phyloP scores from a whole-genome alignment of 331 rosid genomes.

The Quercus lobata region DNA sequence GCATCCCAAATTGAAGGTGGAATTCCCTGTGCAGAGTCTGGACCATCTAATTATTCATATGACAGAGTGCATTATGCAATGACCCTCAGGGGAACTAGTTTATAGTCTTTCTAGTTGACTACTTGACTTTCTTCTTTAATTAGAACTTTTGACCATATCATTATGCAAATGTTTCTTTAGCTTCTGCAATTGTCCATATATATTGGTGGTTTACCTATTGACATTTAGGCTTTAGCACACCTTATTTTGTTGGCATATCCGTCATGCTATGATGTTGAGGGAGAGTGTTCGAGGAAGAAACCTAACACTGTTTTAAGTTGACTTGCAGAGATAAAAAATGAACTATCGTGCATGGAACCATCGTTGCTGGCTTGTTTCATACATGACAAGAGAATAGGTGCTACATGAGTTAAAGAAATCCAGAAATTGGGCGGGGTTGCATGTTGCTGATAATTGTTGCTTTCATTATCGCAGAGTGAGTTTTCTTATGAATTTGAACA shows the following conservation, averaged over 20 bases:
- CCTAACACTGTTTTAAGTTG: not conserved
- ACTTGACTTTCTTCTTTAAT: not conserved
- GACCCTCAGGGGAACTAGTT: too few species aligned
- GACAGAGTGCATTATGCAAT: not conserved
- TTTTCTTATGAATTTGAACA: too few species aligned
- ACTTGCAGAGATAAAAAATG: conserved; percentile 79
- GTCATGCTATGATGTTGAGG: not conserved
- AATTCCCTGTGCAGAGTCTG: not conserved
- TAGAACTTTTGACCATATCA: not conserved
- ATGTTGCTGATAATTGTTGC: too few species aligned
- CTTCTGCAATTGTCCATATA: not conserved
- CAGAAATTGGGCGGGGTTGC: too few species aligned
- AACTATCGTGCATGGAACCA: conserved; percentile 97
- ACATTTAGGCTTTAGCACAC: not conserved
- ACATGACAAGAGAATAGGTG: conserved; percentile 70
- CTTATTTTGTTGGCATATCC: not conserved
- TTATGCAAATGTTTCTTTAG: not conserved
- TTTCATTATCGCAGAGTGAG: too few species aligned
- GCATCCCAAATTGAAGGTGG: not conserved
- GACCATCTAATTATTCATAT: not conserved
- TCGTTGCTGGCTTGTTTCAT: conserved; percentile 79
- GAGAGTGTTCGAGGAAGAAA: not conserved
- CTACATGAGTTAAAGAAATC: conserved; percentile 56
- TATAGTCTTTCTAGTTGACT: not conserved
- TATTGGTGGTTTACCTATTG: not conserved